These are phyloP conservation scores for Nemania abortiva DNA, from an alignment of 2,329 filamentous ascomycete species.

Conservation along the genomic window DNA sequence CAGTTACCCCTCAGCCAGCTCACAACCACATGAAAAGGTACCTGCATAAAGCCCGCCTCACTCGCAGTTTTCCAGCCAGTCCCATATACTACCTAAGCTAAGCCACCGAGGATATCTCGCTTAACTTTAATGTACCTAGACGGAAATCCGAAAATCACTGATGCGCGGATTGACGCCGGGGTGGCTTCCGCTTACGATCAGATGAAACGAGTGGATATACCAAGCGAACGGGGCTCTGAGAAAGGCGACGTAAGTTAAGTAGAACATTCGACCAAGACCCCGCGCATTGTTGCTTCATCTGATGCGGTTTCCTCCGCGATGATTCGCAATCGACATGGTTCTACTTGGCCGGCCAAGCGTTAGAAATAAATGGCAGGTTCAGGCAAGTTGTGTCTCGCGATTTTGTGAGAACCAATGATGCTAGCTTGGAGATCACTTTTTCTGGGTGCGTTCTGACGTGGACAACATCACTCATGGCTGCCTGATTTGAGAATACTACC, in stretches of 20 bases:
- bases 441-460: neutral
- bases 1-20: slow-evolving; percentile 5
- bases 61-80: no score
- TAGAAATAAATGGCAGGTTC: neutral
- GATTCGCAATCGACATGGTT: slow-evolving; percentile 20
- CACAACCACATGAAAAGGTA: slow-evolving; percentile 3
- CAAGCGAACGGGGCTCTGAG: slow-evolving; percentile 5
- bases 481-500: neutral
- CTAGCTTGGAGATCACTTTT: neutral
- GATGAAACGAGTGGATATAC: slow-evolving; percentile 33
- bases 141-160: slow-evolving; percentile 7
- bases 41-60: no score
- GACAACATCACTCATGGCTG: neutral
- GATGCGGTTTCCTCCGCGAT: slow-evolving; percentile 12
- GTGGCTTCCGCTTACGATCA: slow-evolving; percentile 31
- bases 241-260: neutral
- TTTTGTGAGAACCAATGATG: neutral
- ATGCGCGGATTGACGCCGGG: slow-evolving; percentile 35
- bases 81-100: neutral
- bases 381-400: neutral
- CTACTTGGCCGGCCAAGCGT: neutral
- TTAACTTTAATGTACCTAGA: neutral
- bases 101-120: slow-evolving; percentile 7
- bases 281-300: slow-evolving; percentile 8
- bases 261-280: slow-evolving; percentile 2